These are phyloP conservation scores for Xanthoceras sorbifolium DNA, from an alignment of 345 rosid genomes.

Conservation along the genomic window DNA sequence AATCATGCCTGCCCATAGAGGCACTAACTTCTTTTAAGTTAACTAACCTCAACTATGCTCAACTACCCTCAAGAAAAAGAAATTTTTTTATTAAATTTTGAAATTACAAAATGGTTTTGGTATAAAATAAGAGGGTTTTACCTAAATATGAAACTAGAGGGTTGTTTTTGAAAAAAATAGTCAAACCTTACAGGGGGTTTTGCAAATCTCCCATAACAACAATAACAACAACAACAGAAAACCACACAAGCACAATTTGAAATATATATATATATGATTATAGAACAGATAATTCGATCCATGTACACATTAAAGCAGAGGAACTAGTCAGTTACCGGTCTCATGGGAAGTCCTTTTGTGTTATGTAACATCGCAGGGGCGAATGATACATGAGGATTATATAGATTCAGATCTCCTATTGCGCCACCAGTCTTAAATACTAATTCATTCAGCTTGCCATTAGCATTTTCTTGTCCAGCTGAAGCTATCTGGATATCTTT, in stretches of 20 bases:
- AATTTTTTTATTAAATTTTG: too few relatives aligned
- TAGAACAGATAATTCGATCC: neutral
- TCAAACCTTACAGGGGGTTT: too few relatives aligned
- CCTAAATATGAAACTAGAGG: too few relatives aligned
- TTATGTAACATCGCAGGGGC: slow-evolving; percentile 61
- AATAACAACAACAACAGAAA: neutral
- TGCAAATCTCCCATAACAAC: too few relatives aligned
- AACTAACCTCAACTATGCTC: too few relatives aligned
- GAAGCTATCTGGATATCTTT: slow-evolving; percentile 61
- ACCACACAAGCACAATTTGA: neutral
- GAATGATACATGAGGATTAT: slow-evolving; percentile 37
- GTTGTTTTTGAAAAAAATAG: too few relatives aligned
- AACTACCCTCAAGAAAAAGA: neutral
- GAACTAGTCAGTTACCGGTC: slow-evolving; percentile 48
- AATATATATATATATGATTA: neutral
- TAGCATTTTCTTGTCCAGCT: slow-evolving; percentile 47
- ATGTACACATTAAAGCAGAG: neutral
- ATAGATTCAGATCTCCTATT: slow-evolving; percentile 31
- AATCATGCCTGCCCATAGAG: neutral
- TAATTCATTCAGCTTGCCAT: slow-evolving; percentile 39
- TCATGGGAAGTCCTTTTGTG: slow-evolving; percentile 89
- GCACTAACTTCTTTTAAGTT: neutral
- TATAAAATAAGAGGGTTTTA: too few relatives aligned
- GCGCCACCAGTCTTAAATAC: slow-evolving; percentile 33
- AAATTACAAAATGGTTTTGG: too few relatives aligned